Base-by-base conservation (phyloP, 345 rosid genomes). In the Brassica carinata region DNA sequence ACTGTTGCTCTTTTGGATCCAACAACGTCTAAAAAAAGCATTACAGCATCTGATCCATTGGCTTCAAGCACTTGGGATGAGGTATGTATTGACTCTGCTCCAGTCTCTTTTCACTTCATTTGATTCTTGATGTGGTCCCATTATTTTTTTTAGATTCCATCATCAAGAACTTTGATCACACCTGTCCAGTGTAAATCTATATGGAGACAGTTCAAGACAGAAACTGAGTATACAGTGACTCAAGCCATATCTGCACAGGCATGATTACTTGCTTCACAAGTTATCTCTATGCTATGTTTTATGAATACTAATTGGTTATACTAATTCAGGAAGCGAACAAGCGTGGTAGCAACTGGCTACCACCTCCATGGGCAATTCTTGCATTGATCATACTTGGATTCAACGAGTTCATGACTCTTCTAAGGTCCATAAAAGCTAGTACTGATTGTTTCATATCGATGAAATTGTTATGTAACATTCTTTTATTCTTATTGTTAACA, bases 241-340 rank as follows among this genome's bases (percentile, higher is more conserved):
- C 98, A 93, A 83, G 99, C 99, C 83, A 88, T 96, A 79, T 91
- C 99, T 79, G 97, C 99, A 67, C 99, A 96, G 99, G 99, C 81
- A 85, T 81, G 85, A 68, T 77, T 73, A 11, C 72, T 53, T 67
- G 1, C 45, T 71, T 48, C 64, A 53, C 17, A 66, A 7, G 1
- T 11, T 15, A 63, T 11, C 53, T 73, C 45, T 73, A 15, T 14
- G 57, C 70, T 14, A 13, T 65, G 33, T 36, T 61, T 19, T 5
- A 9, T 55, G 64, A 55, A 31, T 81, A 57, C n/a, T 67, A 3
- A 9, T 27, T 61, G 13, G 13, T 67, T 29, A 38, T 18, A 76
- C 26, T 79, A 77, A 74, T 75, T 77, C 92, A 96, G 99, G 98
- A 96, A 84, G 99, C 98, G 11, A 90, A 89, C 79, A 91, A 63